Base-by-base conservation (phyloP, 306 rosid genomes). In the Medicago truncatula region DNA sequence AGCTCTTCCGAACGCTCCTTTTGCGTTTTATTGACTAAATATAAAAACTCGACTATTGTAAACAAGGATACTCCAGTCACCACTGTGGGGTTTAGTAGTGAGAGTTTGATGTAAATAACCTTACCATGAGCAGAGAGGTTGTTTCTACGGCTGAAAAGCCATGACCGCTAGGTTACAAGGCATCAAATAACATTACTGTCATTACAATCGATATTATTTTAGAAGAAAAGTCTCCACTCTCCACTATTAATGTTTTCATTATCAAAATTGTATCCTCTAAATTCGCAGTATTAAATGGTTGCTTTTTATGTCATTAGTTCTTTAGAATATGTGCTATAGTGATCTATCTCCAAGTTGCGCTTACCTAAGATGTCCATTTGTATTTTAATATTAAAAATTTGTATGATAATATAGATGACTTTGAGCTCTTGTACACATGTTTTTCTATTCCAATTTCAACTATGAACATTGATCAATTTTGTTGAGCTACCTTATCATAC, bases 21-120 rank as follows among this genome's bases (percentile, higher is more conserved):
- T 23, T 59, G 65, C 12, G 57, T 78, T 60, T 61, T 50, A 62
- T 61, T 61, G 16, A 44, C 25, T 28, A 41, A 41, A 28, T 57
- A 12, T 11, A 67, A 76, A 56, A 54, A 47, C 9, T 57, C 62
- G 17, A 43, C 43, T 39, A 39, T 23, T 76, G 20, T 20, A 15
- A 41, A 31, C 17, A 77, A 41, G 69, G 40, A 46, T 52, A 49
- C 25, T 25, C 23, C 15, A 23, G 59, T 10, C 13, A 53, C 18
- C 44, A 53, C 14, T 52, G 46, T 28, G 21, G 44, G 67, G 52
- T 25, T 52, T 41, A 2, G 54, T 41, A 2, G 54, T 28, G n/a
- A 50, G 52, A 64, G 52, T 34, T 49, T 46, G 39, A 6, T 49
- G 25, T 8, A 18, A 14, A 50, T 10, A 18, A 12, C 50, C 52